Evolutionary conservation across 805 yeast genomes (phyloP).

Genomic region (Sungouiella thailandica): DNA sequence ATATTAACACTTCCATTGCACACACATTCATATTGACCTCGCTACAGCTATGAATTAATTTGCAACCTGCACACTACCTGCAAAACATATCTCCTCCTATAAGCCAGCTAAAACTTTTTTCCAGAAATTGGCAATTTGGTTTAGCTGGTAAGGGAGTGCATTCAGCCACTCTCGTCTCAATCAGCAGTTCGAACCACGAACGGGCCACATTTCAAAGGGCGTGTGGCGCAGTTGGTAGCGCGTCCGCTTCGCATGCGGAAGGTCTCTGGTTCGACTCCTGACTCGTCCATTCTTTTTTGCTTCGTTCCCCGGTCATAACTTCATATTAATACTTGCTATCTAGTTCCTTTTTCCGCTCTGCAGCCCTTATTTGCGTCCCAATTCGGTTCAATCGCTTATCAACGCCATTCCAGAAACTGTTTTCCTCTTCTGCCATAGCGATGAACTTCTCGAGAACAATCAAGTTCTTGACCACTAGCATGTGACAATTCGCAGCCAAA

Average conservation of each 20-base stretch:
- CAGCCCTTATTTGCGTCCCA: slow-evolving; percentile 1
- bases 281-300: slow-evolving; percentile 53
- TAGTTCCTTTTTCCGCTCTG: slow-evolving; percentile 1
- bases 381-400: slow-evolving; percentile 11
- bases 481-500: slow-evolving; percentile 16
- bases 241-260: slow-evolving; percentile 76
- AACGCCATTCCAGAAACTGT: slow-evolving; percentile 22
- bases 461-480: slow-evolving; percentile 24
- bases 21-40: too few relatives aligned
- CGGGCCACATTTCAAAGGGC: slow-evolving; percentile 44
- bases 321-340: slow-evolving; percentile 5
- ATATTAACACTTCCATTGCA: too few relatives aligned
- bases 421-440: slow-evolving; percentile 18
- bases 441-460: slow-evolving; percentile 25
- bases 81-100: too few relatives aligned
- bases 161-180: too few relatives aligned
- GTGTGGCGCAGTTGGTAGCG: slow-evolving; percentile 83
- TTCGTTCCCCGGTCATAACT: not conserved
- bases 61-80: too few relatives aligned
- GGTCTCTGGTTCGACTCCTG: slow-evolving; percentile 77
- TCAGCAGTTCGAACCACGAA: slow-evolving; percentile 14
- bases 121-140: too few relatives aligned
- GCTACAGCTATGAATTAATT: too few relatives aligned
- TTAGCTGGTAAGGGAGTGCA: too few relatives aligned
- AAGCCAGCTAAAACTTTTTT: too few relatives aligned